These are phyloP conservation scores for Tribonema minus DNA, from an alignment of 108 stramenopile species.

Conservation along the genomic window DNA sequence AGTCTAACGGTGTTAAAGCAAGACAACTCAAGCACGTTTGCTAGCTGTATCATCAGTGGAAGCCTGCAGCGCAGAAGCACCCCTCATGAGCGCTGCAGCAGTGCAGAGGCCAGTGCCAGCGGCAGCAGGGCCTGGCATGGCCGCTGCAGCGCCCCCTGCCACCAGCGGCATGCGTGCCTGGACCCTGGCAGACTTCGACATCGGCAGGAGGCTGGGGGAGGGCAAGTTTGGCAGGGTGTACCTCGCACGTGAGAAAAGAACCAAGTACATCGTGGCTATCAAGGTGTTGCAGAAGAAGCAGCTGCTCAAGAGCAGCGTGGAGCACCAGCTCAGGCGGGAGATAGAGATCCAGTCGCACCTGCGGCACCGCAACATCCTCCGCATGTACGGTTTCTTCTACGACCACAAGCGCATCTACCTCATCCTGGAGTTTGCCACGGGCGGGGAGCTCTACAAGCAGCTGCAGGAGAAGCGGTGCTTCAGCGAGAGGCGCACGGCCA, in stretches of 20 bases:
- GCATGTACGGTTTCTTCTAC: slow-evolving; percentile 96
- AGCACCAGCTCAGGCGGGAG: slow-evolving; percentile 96
- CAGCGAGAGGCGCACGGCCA: slow-evolving; percentile 70
- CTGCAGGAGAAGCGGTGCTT: slow-evolving; percentile 71
- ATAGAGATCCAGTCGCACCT: slow-evolving; percentile 98
- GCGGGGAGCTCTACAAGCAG: slow-evolving; percentile 93
- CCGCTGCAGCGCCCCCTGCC: too few species aligned
- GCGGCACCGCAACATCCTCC: slow-evolving; percentile 87
- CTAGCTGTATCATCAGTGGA: too few species aligned
- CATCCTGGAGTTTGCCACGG: slow-evolving; percentile 91
- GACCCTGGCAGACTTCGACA: slow-evolving; percentile 92
- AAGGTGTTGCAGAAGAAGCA: slow-evolving; percentile 94
- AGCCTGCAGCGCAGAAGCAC: too few species aligned
- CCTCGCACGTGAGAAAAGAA: slow-evolving; percentile 82
- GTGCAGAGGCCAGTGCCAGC: too few species aligned
- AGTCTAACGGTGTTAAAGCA: too few species aligned
- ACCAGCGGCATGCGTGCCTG: too few species aligned
- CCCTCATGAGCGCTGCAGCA: too few species aligned
- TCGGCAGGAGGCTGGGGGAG: slow-evolving; percentile 91
- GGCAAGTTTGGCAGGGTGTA: slow-evolving; percentile 97
- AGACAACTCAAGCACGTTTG: too few species aligned
- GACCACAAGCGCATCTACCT: slow-evolving; percentile 94
- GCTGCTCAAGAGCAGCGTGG: slow-evolving; percentile 86
- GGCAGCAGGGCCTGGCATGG: too few species aligned
- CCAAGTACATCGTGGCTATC: slow-evolving; percentile 96